Percentiles rank a stretch among this genome's conserved stretches.
These are phyloP conservation scores for Monilinia polystroma DNA, from an alignment of 2,329 filamentous ascomycete species.

Conservation along the genomic window DNA sequence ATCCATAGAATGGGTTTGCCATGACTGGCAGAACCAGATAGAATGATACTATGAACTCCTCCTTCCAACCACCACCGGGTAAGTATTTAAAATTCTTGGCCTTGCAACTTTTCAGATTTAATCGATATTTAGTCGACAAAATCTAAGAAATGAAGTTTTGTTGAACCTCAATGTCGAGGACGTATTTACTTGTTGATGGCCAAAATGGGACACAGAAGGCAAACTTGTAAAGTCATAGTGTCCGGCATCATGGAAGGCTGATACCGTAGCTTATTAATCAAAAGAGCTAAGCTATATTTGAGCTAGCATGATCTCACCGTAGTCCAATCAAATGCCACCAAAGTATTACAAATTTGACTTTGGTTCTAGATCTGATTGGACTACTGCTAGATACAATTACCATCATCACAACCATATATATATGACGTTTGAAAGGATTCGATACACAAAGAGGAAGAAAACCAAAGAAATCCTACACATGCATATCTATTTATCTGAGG, in stretches of 20 bases:
- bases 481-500: no score
- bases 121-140: background rate
- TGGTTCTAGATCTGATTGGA: background rate
- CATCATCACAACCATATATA: no score
- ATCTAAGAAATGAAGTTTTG: background rate
- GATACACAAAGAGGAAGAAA: no score
- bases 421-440: no score
- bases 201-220: slow-evolving; percentile 14
- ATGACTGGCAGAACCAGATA: slow-evolving; percentile 22
- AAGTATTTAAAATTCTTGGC: background rate
- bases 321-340: background rate
- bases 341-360: background rate
- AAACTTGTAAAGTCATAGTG: slow-evolving; percentile 3
- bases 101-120: background rate
- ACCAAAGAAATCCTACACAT: no score
- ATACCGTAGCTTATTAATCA: slow-evolving; percentile 2
- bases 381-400: background rate
- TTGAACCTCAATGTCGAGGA: slow-evolving; percentile 13
- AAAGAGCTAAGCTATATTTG: background rate
- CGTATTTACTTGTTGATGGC: background rate
- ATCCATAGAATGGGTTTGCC: slow-evolving; percentile 13
- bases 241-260: background rate
- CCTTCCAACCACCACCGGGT: slow-evolving; percentile 23
- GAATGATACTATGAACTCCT: slow-evolving; percentile 16
- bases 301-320: background rate